These are phyloP conservation scores for Solanum etuberosum DNA, from an alignment of 257 asterid species.

Conservation along the genomic window DNA sequence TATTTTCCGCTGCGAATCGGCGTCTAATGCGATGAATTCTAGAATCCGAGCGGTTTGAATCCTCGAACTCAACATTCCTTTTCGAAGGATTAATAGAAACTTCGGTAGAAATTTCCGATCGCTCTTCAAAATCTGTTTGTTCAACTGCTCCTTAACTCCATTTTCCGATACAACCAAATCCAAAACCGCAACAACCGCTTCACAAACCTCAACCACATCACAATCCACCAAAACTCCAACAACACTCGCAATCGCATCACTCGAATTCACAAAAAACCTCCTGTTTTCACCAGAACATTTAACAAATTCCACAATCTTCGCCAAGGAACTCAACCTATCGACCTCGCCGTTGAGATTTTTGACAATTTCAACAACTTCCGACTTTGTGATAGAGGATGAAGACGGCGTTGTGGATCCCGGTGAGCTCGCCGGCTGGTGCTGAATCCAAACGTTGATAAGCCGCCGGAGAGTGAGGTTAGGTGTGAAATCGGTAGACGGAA, in stretches of 20 bases:
- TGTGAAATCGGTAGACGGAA: conserved; percentile 52
- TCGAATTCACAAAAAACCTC: conserved; percentile 27
- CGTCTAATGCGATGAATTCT: conserved; percentile 33
- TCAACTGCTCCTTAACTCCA: conserved; percentile 33
- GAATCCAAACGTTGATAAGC: conserved; percentile 66
- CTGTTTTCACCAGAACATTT: conserved; percentile 45
- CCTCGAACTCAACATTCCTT: conserved; percentile 48
- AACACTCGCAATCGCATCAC: conserved; percentile 23
- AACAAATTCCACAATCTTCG: conserved; percentile 30
- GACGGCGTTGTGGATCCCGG: conserved; percentile 18
- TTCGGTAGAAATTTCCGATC: conserved; percentile 24
- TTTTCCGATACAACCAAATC: conserved; percentile 35
- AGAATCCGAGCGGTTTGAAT: conserved; percentile 45
- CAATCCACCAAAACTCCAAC: conserved; percentile 18
- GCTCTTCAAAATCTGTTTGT: conserved; percentile 21
- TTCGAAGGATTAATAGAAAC: conserved; percentile 23
- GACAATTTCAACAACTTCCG: conserved; percentile 26
- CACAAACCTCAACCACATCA: conserved; percentile 32
- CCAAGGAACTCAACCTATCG: conserved; percentile 13
- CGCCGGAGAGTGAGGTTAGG: conserved; percentile 92
- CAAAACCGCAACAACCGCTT: conserved; percentile 38
- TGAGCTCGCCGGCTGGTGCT: conserved; percentile 15
- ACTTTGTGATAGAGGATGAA: conserved; percentile 20
- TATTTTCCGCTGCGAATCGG: conserved; percentile 47
- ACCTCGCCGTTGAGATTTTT: conserved; percentile 8